Base-by-base conservation (phyloP, 352 stramenopile genomes). In the Pythium dissotocum region DNA sequence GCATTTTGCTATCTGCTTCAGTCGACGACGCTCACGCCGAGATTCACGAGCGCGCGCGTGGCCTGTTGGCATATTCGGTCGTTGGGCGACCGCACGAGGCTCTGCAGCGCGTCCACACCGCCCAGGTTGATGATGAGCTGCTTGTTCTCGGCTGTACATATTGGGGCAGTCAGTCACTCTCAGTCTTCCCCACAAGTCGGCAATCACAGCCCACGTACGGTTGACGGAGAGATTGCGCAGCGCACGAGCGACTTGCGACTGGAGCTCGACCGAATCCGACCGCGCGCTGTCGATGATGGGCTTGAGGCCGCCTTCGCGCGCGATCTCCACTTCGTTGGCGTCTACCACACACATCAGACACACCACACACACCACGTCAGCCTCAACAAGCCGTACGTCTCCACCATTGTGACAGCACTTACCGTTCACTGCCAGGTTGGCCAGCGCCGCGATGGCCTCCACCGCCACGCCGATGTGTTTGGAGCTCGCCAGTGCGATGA, bases 341-440 rank as follows among this genome's bases (percentile, higher is more conserved):
- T 98, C 91, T 97, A 44, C 26, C 6, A 9, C 8, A 6, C 8
- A 24, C 6, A 26, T 10, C 35, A 40, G 6, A 24, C 35, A 40
- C 35, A 24, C 40, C 40, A 49, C 40, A 49, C 40, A 49, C 8
- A 49, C 40, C 18, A 24, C 38, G 16, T 24, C 48, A 54, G 21
- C 26, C 21, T 18, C 8, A 61, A 16, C 18, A 12, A 51, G 58
- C 51, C 57, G 60, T 52, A 56, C 16, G 7, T 18, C 21, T 13
- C 2, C 10, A 28, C 6, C 12, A 10, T 5, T 56, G 38, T 30
- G 13, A 3, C 10, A 49, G 1, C 21, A 24, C 26, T 53, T 71
- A 97, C 88, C 93, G 62, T 98, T 98, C 18, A 98, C 95, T 13
- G 95, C 95, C 38, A 98, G 72, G 71, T 98, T 98, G 58, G 94